Base-by-base conservation (phyloP, 352 stramenopile species). In the Pythium sukuiense region DNA sequence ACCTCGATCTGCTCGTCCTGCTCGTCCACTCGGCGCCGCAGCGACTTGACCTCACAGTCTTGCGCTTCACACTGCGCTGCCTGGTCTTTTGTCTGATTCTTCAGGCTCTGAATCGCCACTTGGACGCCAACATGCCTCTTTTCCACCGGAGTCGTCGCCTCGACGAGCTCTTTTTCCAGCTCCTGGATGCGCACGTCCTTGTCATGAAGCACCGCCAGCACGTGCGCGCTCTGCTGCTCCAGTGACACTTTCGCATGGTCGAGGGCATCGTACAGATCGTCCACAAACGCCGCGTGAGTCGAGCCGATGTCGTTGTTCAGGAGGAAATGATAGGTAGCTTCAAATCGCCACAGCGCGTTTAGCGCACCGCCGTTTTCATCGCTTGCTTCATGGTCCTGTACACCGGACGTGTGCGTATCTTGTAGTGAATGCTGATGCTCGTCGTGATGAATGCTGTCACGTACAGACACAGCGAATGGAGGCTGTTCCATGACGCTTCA, bases 1-100 rank as follows among this genome's bases (percentile, higher is more conserved):
- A 78, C 71, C 2, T 75, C 64, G 49, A 78, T 73, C 39, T 78
- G 67, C 35, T 73, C 63, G 12, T 65, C 46, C 24, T 73, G 60
- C 43, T 76, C 67, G 2, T 61, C 26, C 26, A 77, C 30, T 48
- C 43, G 30, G n/a, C 29, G 1, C 4, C 46, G 48, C 49, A 74
- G 27, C 55, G 48, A 30, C 12, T 52, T 20, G 27, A 27, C 9
- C 18, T 57, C 54, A 2, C 16, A 24, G 0, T 16, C 26, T 1
- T 50, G 26, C 11, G 27, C 6, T 3, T 56, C 39, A 41, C 58
- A 55, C 56, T 71, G 62, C 45, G 18, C 52, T 26, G 43, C 50
- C 27, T 50, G 20, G 53, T 59, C 9, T 5, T 35, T 48, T 33
- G 12, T 2, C 5, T n/a, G 37, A 6, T 18, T 46, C n/a, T 20